These are phyloP conservation scores for Penicillium expansum DNA, from an alignment of 2,329 filamentous ascomycete species.

Conservation along the genomic window DNA sequence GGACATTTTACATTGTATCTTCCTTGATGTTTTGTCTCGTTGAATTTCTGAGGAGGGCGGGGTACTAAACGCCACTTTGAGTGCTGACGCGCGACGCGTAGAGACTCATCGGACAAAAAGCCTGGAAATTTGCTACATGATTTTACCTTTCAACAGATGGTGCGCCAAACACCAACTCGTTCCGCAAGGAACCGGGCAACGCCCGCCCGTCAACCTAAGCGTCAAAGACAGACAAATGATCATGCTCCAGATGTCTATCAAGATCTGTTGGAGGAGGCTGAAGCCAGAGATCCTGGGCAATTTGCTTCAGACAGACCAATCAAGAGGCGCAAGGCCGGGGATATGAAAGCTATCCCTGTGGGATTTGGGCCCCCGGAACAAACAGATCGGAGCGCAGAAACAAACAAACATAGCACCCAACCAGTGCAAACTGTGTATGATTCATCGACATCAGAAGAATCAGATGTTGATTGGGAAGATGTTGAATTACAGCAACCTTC, in stretches of 20 bases:
- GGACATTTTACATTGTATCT: background rate
- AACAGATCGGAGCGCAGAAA: conserved; percentile 9
- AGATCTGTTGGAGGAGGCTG: conserved; percentile 44
- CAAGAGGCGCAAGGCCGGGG: conserved; percentile 41
- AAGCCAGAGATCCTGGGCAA: conserved; percentile 31
- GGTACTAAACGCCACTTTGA: background rate
- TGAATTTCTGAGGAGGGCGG: background rate
- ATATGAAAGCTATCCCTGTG: conserved; percentile 19
- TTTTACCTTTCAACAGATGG: conserved; percentile 11
- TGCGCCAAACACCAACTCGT: conserved; percentile 20
- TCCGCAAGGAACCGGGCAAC: conserved; percentile 15
- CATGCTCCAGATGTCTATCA: conserved; percentile 39
- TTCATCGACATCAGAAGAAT: conserved; percentile 53
- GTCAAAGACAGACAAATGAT: conserved; percentile 21
- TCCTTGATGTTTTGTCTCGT: background rate
- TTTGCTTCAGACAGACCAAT: conserved; percentile 28
- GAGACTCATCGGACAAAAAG: background rate
- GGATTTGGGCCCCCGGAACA: conserved; percentile 7
- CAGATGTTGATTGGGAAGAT: conserved; percentile 64
- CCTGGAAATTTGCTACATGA: background rate
- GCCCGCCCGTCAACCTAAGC: conserved; percentile 10
- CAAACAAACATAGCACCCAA: conserved; percentile 11
- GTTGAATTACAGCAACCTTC: conserved; percentile 46
- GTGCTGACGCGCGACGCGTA: conserved; percentile 9
- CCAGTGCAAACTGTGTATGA: conserved; percentile 37